Evolutionary conservation across 2,329 filamentous ascomycete species (phyloP).

Genomic region (Aspergillus sp.): DNA sequence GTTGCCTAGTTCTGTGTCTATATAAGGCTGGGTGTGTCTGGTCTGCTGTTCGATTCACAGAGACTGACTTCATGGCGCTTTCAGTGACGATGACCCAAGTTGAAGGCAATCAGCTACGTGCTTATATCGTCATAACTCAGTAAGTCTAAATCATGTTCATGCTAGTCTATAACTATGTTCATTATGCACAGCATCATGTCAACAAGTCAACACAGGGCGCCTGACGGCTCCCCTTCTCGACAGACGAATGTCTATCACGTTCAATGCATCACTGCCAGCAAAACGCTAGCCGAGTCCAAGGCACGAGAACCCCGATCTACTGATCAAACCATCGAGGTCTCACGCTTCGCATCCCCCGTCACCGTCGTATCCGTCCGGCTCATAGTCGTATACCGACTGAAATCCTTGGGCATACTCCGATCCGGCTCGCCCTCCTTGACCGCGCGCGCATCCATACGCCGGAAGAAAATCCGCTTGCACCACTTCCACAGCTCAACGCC

Average conservation of each 20-base stretch:
- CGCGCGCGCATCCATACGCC: conserved; percentile 25
- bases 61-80: no score
- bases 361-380: conserved; percentile 30
- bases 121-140: background rate
- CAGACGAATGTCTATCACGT: no score
- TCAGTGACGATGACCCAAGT: no score
- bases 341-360: conserved; percentile 24
- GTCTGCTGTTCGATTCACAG: no score
- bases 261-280: no score
- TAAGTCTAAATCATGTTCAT: background rate
- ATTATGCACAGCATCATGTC: conserved; percentile 9
- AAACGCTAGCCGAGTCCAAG: no score
- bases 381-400: conserved; percentile 35
- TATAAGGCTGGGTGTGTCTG: no score
- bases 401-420: conserved; percentile 18
- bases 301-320: no score
- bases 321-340: conserved; percentile 30
- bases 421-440: conserved; percentile 1
- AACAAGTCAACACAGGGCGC: no score
- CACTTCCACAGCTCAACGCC: conserved; percentile 69
- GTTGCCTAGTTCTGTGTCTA: conserved; percentile 5
- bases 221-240: no score
- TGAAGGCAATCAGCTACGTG: no score
- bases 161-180: conserved; percentile 9
- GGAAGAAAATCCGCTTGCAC: conserved; percentile 59